phyloP scores from a whole-genome alignment of 2,329 filamentous ascomycete species.

The Paraconiothyrium brasiliense region DNA sequence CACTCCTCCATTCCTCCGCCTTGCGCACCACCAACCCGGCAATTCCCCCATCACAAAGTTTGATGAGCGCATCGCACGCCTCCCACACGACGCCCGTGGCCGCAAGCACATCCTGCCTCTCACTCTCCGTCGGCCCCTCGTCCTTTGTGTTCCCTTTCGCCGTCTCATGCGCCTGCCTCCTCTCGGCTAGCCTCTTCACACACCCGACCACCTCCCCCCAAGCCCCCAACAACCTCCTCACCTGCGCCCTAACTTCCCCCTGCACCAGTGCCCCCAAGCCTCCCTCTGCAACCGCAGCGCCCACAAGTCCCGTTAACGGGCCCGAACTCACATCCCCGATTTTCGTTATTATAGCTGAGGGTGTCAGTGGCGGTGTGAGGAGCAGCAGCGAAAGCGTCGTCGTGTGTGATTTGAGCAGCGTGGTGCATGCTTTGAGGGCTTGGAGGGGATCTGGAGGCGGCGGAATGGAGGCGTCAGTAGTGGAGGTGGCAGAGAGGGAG shows the following conservation, averaged over 20 bases:
- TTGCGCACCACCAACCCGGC: conserved; percentile 75
- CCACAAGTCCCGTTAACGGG: conserved; percentile 77
- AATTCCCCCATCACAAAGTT: conserved; percentile 72
- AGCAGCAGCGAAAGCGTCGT: conserved; percentile 89
- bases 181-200: conserved; percentile 68
- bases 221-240: conserved; percentile 69
- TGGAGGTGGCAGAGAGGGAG: conserved; percentile 36
- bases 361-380: conserved; percentile 86
- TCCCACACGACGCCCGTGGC: conserved; percentile 85
- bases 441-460: conserved; percentile 62
- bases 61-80: conserved; percentile 76
- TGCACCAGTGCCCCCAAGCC: conserved; percentile 60
- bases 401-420: conserved; percentile 79
- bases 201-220: conserved; percentile 68
- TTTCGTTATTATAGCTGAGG: conserved; percentile 75
- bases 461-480: conserved; percentile 22
- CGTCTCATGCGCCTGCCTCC: conserved; percentile 47
- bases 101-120: conserved; percentile 60
- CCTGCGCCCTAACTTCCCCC: conserved; percentile 69
- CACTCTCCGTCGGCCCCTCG: conserved; percentile 31
- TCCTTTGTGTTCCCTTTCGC: conserved; percentile 24
- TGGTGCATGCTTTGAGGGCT: conserved; percentile 75
- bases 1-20: conserved; percentile 76
- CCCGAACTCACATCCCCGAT: conserved; percentile 76
- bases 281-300: conserved; percentile 55